A percentile compares a stretch with the other conserved stretches of the same genome.
phyloP scores from a whole-genome alignment of 1,284 basidiomycete species.

The Microbotryum scabiosae region DNA sequence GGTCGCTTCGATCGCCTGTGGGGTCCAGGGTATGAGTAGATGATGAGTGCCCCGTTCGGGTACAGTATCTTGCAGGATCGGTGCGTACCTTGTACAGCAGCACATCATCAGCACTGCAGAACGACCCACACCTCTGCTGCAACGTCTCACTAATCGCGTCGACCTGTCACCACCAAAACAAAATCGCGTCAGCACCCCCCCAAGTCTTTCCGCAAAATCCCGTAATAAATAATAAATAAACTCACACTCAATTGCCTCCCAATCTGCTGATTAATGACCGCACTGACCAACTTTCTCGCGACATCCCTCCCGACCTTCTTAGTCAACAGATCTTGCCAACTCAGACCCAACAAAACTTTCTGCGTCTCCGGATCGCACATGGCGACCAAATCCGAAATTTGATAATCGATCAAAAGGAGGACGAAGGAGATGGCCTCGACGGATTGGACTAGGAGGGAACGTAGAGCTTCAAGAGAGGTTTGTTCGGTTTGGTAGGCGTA shows the following conservation, averaged over 20 bases:
- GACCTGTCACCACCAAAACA: slow-evolving; percentile 49
- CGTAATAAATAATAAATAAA: no score
- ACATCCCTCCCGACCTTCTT: slow-evolving; percentile 69
- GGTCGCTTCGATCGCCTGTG: slow-evolving; percentile 82
- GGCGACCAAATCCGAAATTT: slow-evolving; percentile 71
- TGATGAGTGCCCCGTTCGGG: neutral
- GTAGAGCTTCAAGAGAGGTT: slow-evolving; percentile 62
- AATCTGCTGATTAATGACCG: slow-evolving; percentile 95
- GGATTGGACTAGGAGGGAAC: slow-evolving; percentile 64
- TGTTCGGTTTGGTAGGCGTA: slow-evolving; percentile 58
- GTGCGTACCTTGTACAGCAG: slow-evolving; percentile 79
- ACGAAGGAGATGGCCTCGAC: slow-evolving; percentile 91
- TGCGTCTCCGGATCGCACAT: slow-evolving; percentile 60
- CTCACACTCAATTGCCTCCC: slow-evolving; percentile 86
- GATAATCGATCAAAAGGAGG: slow-evolving; percentile 82
- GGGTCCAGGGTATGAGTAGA: neutral
- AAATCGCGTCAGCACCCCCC: slow-evolving; percentile 13
- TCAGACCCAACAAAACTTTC: slow-evolving; percentile 57
- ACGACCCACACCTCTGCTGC: slow-evolving; percentile 89
- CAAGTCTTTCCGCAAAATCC: neutral
- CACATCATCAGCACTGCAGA: slow-evolving; percentile 97
- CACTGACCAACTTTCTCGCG: slow-evolving; percentile 81
- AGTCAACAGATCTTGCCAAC: slow-evolving; percentile 77
- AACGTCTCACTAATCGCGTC: slow-evolving; percentile 92
- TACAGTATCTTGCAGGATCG: neutral